Evolutionary conservation across 495 filamentous ascomycete genomes (phyloP), one percentile per base, ranked within the genome.

Genomic region (Xylaria longipes): DNA sequence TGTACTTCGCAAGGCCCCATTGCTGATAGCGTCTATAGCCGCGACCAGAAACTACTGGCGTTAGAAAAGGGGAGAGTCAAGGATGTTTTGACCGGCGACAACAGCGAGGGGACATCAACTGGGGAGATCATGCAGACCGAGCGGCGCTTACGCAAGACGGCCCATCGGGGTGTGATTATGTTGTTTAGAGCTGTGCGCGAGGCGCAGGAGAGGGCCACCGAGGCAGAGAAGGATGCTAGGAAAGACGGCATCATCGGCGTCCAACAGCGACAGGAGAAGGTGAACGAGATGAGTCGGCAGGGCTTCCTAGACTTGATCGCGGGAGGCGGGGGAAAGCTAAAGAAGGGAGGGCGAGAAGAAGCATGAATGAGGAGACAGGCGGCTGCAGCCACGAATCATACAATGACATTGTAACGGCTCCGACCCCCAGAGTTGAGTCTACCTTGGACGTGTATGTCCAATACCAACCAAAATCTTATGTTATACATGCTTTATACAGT

Each of bases 231-330:
- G 82, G 86, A 86, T 46, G 89, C 89, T 41, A 84, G 87, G 78
- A 86, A 87, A 77, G 90, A 92, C 80, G 92, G 92, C n/a, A 84
- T 95, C 15, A 84, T 95, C 58, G 93, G 93, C 17, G 84, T 89
- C 68, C 88, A 84, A 71, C 86, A 91, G 80, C 88, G 91, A 74
- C 89, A 94, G 84, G 94, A 96, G 85, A 91, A 88, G 78, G 89
- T 95, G 52, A 95, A 91, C 67, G 95, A 98, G 84, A 97, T 98
- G 91, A 95, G 91, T 81, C 96, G 95, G 85, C 90, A 97, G 82
- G 94, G 95, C 9, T 99, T 98, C 83, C 82, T 99, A 79, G 94
- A 97, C 65, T 76, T 98, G 79, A 97, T 99, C 81, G 87, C 91
- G n/a, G 85, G 83, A 7, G 89, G 89, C 17, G 86, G 86, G 37